Evolutionary conservation across 2,329 filamentous ascomycete species (phyloP), one percentile per base, ranked within the genome.

Genomic region (Calonectria multiphialidica): DNA sequence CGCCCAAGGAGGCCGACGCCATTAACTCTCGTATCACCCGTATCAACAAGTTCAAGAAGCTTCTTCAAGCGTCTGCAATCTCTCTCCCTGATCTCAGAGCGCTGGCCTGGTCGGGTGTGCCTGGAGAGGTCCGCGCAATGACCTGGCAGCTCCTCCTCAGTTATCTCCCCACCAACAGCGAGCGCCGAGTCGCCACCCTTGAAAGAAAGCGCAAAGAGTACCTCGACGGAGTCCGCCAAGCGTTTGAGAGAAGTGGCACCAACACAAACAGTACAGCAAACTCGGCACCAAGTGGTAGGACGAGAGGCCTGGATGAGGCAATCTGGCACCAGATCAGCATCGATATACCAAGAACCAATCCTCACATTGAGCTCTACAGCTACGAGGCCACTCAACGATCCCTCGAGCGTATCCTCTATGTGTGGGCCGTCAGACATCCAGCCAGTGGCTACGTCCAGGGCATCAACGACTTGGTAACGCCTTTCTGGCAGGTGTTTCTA

Each of bases 271-370:
- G 91, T 2, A 90, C 94, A 63, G 80, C 80, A 6, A 84, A 76
- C 63, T 75, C 80, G 40, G 77, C 76, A 28, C 76, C 87, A 1
- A 76, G 84, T 5, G 87, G 88, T 16, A 88, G 89, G 74, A 82
- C 87, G 9, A 85, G 90, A 73, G 96, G 96, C 2, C 86, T 99
- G 21, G 97, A 99, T 78, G 97, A 99, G 86, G 94, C 95, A n/a
- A 92, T 99, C 71, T 99, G 97, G 97, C 97, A 99, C 86, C 97
- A 99, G 82, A 98, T 99, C 84, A 98, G 95, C 84, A 99, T 99
- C 80, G 97, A 99, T 81, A 95, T 98, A 25, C 97, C 97, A 3
- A 92, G 97, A 63, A 99, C 97, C 5, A 98, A 98, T 81, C 97
- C 97, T 13, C 97, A 98, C 83, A 93, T 99, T 66, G 94, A 97